Percentiles rank a stretch among this genome's conserved stretches.
Conservation (phyloP, 805 yeast genomes). For the Candida broadrunensis region DNA sequence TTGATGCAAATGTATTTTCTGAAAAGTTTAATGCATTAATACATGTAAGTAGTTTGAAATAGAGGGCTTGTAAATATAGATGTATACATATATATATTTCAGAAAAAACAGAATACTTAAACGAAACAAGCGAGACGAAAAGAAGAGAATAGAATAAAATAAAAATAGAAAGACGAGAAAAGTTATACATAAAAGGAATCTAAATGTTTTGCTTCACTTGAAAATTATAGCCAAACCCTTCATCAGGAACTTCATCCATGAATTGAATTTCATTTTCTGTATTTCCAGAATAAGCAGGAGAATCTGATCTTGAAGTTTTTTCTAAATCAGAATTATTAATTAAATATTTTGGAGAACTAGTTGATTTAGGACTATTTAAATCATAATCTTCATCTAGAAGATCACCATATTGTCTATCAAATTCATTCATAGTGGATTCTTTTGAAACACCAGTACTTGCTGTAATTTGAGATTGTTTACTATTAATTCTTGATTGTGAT, state of each 20-base stretch:
- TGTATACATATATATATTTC: too few relatives aligned
- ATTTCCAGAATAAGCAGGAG: background rate
- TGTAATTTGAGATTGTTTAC: constrained; percentile 11
- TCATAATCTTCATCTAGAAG: constrained; percentile 6
- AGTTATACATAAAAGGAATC: background rate
- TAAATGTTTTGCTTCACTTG: constrained; percentile 9
- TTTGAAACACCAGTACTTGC: constrained; percentile 5
- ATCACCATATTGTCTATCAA: constrained; percentile 11
- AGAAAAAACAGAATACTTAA: too few relatives aligned
- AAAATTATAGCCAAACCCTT: constrained; percentile 12
- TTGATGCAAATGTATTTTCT: constrained; percentile 31
- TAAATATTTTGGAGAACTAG: constrained; percentile 1
- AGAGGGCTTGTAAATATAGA: too few relatives aligned
- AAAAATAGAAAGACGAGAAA: constrained; percentile 1
- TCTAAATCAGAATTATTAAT: constrained; percentile 7
- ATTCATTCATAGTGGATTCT: constrained; percentile 13
- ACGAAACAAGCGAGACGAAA: background rate
- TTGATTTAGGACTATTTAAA: background rate
- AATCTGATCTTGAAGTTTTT: background rate
- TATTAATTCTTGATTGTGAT: constrained; percentile 8
- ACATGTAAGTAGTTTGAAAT: constrained; percentile 1
- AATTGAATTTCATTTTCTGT: constrained; percentile 5
- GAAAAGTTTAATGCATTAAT: constrained; percentile 19
- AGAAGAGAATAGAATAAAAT: background rate
- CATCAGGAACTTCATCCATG: constrained; percentile 7